Conservation (phyloP, 176 grass and related monocot species). For the Guadua angustifolia region DNA sequence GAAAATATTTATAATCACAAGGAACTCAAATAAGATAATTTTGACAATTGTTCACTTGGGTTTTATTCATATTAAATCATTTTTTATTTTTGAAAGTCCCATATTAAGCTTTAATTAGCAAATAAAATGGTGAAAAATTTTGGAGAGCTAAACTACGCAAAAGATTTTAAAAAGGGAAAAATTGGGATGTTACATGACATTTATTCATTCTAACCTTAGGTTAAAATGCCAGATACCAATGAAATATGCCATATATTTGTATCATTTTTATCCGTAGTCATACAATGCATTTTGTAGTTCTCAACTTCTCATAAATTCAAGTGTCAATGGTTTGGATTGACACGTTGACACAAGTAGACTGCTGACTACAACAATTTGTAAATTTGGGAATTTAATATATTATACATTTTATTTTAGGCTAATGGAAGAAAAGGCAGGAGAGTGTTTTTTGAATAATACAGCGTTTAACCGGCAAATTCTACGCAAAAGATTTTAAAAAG, state of each 20-base stretch:
- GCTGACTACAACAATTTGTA: not conserved
- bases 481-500: too few species aligned
- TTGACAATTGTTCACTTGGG: too few species aligned
- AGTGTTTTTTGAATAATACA: not conserved
- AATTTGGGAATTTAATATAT: not conserved
- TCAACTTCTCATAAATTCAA: not conserved
- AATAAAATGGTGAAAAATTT: too few species aligned
- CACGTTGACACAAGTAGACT: not conserved
- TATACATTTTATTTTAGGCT: not conserved
- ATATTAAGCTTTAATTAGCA: too few species aligned
- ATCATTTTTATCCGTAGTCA: not conserved
- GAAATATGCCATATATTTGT: not conserved
- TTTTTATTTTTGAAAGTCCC: too few species aligned
- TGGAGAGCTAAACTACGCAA: too few species aligned
- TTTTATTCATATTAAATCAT: too few species aligned
- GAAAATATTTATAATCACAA: too few species aligned
- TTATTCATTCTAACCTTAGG: not conserved
- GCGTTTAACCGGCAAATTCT: too few species aligned
- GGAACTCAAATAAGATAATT: too few species aligned
- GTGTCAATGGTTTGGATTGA: not conserved
- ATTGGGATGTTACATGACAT: not conserved
- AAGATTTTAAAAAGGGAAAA: too few species aligned
- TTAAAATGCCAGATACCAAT: not conserved
- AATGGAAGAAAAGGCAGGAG: not conserved
- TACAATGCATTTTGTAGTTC: not conserved